These are phyloP conservation scores for Rutstroemia sp. DNA, from an alignment of 2,329 filamentous ascomycete genomes.

Conservation along the genomic window DNA sequence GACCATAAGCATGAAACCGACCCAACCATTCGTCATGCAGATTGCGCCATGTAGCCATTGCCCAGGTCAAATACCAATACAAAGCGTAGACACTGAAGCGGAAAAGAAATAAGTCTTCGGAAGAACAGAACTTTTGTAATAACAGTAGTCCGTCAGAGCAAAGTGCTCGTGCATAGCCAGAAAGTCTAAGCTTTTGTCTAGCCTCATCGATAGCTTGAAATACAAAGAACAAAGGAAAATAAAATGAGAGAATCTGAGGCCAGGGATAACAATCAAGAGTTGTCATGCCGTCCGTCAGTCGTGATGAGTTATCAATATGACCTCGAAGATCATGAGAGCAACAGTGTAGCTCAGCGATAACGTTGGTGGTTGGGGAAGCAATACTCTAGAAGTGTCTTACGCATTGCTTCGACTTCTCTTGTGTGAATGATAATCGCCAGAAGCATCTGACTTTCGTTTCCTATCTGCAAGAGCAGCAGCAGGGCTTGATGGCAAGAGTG, in stretches of 20 bases:
- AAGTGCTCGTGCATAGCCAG: neutral
- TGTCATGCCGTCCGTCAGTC: slow-evolving; percentile 10
- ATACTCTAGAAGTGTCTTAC: neutral
- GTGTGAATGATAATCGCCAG: slow-evolving; percentile 18
- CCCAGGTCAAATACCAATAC: no score
- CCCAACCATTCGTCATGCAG: neutral
- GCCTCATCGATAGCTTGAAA: neutral
- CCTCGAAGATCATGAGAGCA: neutral
- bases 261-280: slow-evolving; percentile 10
- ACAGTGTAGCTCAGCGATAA: neutral
- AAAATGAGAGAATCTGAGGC: slow-evolving; percentile 3
- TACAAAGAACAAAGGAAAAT: neutral
- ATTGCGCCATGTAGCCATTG: neutral
- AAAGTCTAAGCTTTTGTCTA: slow-evolving; percentile 5
- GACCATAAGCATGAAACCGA: neutral
- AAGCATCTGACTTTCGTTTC: slow-evolving; percentile 23
- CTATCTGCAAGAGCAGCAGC: slow-evolving; percentile 16
- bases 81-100: no score
- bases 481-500: slow-evolving; percentile 16
- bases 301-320: slow-evolving; percentile 7
- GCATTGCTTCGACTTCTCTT: slow-evolving; percentile 23
- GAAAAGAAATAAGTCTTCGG: no score
- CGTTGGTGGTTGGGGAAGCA: neutral
- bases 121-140: no score
- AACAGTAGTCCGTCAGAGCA: no score